Percentiles rank a stretch among this genome's conserved stretches.
These are phyloP conservation scores for Flaveria brownii DNA, from an alignment of 129 eudicot species.

Conservation along the genomic window DNA sequence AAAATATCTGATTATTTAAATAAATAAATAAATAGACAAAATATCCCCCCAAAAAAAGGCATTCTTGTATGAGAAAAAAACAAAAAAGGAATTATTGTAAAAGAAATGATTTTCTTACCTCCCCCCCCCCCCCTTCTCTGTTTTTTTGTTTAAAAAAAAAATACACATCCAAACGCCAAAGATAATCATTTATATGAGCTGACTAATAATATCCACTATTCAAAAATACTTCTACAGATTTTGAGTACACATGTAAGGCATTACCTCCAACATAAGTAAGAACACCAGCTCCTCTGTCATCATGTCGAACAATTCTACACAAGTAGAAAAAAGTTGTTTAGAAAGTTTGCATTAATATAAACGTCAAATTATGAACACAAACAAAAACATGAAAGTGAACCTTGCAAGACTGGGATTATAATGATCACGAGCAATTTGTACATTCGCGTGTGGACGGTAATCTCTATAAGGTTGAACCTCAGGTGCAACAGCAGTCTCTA, in stretches of 20 bases:
- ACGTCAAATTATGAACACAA: slow-evolving; percentile 6
- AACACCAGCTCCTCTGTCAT: slow-evolving; percentile 36
- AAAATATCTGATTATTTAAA: no score
- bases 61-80: no score
- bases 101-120: no score
- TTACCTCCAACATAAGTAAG: slow-evolving; percentile 46
- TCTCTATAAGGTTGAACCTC: slow-evolving; percentile 38
- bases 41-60: no score
- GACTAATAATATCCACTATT: neutral
- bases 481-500: slow-evolving; percentile 32
- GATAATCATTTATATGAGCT: neutral
- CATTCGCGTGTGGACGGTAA: slow-evolving; percentile 30
- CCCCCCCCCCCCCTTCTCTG: no score
- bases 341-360: neutral
- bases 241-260: neutral
- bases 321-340: slow-evolving; percentile 1
- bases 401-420: slow-evolving; percentile 36
- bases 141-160: neutral
- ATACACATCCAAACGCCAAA: neutral
- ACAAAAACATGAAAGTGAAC: slow-evolving; percentile 22
- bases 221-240: neutral
- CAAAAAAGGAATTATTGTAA: no score
- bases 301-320: slow-evolving; percentile 38
- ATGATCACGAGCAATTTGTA: slow-evolving; percentile 29
- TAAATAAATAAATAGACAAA: no score